These are phyloP conservation scores for Ceratocystis destructans DNA, from an alignment of 2,329 filamentous ascomycete genomes.

Conservation along the genomic window DNA sequence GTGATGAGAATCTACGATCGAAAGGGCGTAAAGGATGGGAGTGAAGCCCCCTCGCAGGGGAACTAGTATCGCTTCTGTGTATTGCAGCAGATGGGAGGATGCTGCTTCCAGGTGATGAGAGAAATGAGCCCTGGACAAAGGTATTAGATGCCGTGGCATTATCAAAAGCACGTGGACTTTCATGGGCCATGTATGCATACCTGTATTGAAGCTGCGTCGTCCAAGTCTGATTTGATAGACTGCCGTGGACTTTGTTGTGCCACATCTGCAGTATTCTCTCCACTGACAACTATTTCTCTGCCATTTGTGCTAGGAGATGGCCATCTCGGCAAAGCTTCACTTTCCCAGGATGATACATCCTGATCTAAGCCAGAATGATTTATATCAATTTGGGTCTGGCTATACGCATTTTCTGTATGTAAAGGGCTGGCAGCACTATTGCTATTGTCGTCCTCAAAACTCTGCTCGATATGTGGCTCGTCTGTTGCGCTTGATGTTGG, in stretches of 20 bases:
- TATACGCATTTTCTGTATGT: conserved; percentile 27
- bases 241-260: conserved; percentile 48
- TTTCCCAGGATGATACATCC: neutral
- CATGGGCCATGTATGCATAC: conserved; percentile 35
- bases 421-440: neutral
- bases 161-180: neutral
- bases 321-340: neutral
- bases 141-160: neutral
- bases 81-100: conserved; percentile 56
- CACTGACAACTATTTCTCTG: neutral
- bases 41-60: conserved; percentile 42
- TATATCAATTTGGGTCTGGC: neutral
- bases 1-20: conserved; percentile 84
- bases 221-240: conserved; percentile 59
- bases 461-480: neutral
- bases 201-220: conserved; percentile 73
- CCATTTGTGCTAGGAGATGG: neutral
- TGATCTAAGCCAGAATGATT: neutral
- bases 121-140: conserved; percentile 38
- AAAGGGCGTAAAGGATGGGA: conserved; percentile 71
- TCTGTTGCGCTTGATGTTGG: neutral
- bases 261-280: neutral
- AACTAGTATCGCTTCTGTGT: conserved; percentile 44
- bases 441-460: neutral
- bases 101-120: conserved; percentile 60